A percentile compares a stretch with the other conserved stretches of the same genome.
Evolutionary conservation across 2,329 filamentous ascomycete genomes (phyloP).

Genomic region (Penicillium sp.): DNA sequence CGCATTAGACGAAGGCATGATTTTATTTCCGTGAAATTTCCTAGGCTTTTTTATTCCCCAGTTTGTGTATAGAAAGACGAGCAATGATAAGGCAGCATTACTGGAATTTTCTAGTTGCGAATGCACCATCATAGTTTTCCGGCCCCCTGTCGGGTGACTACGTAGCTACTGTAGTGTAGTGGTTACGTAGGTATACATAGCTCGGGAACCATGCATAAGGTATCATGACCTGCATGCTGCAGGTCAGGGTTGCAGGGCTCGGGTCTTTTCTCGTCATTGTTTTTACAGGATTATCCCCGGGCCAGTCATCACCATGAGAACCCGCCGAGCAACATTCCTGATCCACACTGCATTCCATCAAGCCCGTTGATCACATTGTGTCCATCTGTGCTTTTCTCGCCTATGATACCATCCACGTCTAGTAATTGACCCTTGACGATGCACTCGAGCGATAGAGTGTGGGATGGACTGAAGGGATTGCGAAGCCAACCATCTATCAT

Average conservation of each 20-base stretch:
- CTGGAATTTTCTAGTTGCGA: not conserved
- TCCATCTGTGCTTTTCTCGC: not conserved
- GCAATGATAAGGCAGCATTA: slow-evolving; percentile 10
- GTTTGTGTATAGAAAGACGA: slow-evolving; percentile 1
- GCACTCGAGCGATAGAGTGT: not conserved
- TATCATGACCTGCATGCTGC: not conserved
- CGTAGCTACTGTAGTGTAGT: not conserved
- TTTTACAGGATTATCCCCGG: slow-evolving; percentile 1
- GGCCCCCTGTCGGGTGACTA: not conserved
- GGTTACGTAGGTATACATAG: not conserved
- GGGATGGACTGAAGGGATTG: not conserved
- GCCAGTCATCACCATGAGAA: slow-evolving; percentile 22
- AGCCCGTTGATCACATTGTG: slow-evolving; percentile 9
- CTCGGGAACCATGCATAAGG: not conserved
- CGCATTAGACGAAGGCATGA: slow-evolving; percentile 5
- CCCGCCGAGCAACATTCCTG: slow-evolving; percentile 20
- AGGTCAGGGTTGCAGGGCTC: not conserved
- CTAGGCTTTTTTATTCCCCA: slow-evolving; percentile 1
- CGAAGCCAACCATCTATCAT: not conserved
- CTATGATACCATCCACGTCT: not conserved
- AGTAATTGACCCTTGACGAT: not conserved
- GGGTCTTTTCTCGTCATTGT: not conserved
- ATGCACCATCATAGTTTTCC: not conserved
- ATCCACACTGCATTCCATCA: slow-evolving; percentile 13
- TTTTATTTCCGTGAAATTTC: slow-evolving; percentile 6